phyloP scores from a whole-genome alignment of 345 rosid genomes.

The Hibiscus syriacus region DNA sequence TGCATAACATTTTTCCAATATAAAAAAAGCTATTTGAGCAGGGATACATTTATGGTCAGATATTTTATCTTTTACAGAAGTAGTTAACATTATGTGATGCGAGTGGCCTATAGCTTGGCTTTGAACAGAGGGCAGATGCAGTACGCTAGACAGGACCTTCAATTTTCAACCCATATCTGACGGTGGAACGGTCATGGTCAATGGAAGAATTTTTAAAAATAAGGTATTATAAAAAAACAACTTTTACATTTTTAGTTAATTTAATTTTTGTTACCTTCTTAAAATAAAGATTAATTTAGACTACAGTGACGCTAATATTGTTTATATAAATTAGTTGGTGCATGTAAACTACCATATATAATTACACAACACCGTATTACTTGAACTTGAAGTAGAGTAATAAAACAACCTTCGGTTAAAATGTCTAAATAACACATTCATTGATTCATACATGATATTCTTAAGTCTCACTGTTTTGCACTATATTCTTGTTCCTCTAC shows the following conservation, averaged over 20 bases:
- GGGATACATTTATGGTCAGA: too few relatives aligned
- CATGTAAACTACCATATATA: background rate
- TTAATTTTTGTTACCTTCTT: too few relatives aligned
- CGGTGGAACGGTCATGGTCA: constrained; percentile 11
- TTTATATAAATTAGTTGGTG: too few relatives aligned
- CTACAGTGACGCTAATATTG: too few relatives aligned
- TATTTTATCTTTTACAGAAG: too few relatives aligned
- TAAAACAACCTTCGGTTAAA: background rate
- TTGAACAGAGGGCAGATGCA: constrained; percentile 19
- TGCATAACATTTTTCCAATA: too few relatives aligned
- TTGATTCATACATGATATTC: too few relatives aligned
- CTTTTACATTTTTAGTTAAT: too few relatives aligned
- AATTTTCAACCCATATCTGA: background rate
- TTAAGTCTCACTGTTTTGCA: background rate
- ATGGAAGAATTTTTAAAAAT: background rate
- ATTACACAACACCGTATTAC: background rate
- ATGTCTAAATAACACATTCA: background rate
- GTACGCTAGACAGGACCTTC: background rate
- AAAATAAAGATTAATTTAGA: too few relatives aligned
- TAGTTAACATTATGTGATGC: too few relatives aligned
- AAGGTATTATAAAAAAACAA: too few relatives aligned
- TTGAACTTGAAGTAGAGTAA: background rate
- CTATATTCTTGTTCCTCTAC: background rate
- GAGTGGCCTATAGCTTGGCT: constrained; percentile 17
- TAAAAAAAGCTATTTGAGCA: too few relatives aligned